Base-by-base conservation (phyloP, 2,329 filamentous ascomycete genomes). In the Fusarium neocosmosporiellum region DNA sequence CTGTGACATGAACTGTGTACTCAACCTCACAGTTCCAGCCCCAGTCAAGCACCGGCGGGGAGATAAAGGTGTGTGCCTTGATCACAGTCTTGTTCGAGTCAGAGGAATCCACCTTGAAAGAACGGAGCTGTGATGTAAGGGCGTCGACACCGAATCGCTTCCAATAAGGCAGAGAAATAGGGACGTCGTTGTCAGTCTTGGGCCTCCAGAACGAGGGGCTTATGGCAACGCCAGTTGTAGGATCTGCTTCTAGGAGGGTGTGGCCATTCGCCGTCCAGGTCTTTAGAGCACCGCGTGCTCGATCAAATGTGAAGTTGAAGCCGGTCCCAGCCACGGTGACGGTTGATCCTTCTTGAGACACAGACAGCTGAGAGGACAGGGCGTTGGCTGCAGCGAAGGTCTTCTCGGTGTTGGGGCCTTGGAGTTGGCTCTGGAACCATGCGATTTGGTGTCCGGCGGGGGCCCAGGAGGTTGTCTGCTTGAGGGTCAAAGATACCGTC, bases 101-200 rank as follows among this genome's bases (percentile, higher is more conserved):
- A 3, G 82, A 79, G 8, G 86, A 74, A 10, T 78, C 72, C 20
- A 82, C 76, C 1, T 80, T 71, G 41, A 86, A 80, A 8, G 81
- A 84, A 22, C 86, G 84, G 18, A 88, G 80, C 50, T 87, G 85
- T 39, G 82, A 83, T 3, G 84, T 84, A 31, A 89, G 77, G 2
- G 75, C 75, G 64, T 88, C 80, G 9, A 89, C 81, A 0, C 87
- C 86, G 59, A 86, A 86, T 20, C 85, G 82, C 50, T 85, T 81
- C 90, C 91, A 93, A 72, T 91, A 88, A 7, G 84, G 85, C 5
- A 87, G 84, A 13, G 88, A 87, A 18, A 80, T 76, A 0, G 87
- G 85, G 0, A 83, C 81, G 75, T 93, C 91, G 74, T 93, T 93
- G 79, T 93, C 89, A 0, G 90, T 93, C 16, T 87, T 86, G 0